Percentiles rank a stretch among this genome's conserved stretches.
These are phyloP conservation scores for Rhododendron simsii DNA, from an alignment of 148 eudicot genomes.

Conservation along the genomic window DNA sequence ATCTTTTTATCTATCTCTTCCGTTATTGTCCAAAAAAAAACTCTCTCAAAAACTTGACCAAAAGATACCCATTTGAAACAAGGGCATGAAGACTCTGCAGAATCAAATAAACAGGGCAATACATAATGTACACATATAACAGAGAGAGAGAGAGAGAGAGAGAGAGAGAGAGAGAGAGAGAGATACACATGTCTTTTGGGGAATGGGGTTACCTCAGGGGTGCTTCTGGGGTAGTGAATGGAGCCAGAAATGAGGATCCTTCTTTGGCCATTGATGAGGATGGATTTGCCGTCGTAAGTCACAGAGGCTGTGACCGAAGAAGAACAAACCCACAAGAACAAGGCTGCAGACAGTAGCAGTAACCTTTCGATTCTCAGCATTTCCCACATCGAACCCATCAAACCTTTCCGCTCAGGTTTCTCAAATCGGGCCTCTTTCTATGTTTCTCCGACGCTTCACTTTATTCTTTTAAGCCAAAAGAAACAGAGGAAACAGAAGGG, in stretches of 20 bases:
- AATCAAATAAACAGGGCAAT: neutral
- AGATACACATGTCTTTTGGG: too few relatives aligned
- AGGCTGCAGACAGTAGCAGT: conserved; percentile 4
- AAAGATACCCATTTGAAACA: neutral
- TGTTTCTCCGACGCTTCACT: neutral
- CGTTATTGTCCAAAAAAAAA: too few relatives aligned
- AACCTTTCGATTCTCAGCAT: conserved; percentile 11
- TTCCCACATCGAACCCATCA: conserved; percentile 7
- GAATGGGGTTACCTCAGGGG: conserved; percentile 58
- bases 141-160: too few relatives aligned
- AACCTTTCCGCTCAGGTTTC: neutral
- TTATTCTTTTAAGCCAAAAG: too few relatives aligned
- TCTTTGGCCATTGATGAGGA: conserved; percentile 53
- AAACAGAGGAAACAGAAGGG: too few relatives aligned
- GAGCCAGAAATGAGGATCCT: conserved; percentile 77
- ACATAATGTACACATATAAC: neutral
- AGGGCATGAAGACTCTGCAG: neutral
- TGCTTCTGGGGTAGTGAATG: conserved; percentile 86
- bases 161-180: too few relatives aligned
- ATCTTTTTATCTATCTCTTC: too few relatives aligned
- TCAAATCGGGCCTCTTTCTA: neutral
- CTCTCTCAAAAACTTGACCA: neutral
- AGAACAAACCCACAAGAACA: conserved; percentile 19
- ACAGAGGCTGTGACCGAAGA: conserved; percentile 42
- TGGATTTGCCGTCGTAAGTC: conserved; percentile 58